Evolutionary conservation across 345 rosid species (phyloP).

Genomic region (Laguncularia racemosa): DNA sequence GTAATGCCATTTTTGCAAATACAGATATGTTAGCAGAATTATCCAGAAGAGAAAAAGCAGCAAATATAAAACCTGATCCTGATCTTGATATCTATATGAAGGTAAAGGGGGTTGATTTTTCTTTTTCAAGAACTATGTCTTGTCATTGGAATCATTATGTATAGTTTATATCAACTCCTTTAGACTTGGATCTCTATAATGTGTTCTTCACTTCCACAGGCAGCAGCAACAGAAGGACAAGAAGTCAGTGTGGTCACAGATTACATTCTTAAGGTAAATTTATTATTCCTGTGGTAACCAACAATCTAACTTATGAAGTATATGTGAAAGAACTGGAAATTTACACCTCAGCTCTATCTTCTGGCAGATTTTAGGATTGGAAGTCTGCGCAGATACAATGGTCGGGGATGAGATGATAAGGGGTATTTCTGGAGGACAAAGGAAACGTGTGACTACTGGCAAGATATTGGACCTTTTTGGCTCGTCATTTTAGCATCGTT

Average conservation of each 20-base stretch:
- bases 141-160: neutral
- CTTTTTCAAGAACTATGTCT: neutral
- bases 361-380: slow-evolving; percentile 25
- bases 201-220: slow-evolving; percentile 20
- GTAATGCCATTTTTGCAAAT: neutral
- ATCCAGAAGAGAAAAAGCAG: slow-evolving; percentile 36
- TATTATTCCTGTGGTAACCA: no score
- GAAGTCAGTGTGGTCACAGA: slow-evolving; percentile 48
- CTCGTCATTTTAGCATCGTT: neutral
- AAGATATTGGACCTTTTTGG: neutral
- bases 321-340: neutral
- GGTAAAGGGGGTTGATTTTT: slow-evolving; percentile 13
- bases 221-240: slow-evolving; percentile 36
- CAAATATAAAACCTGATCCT: slow-evolving; percentile 33
- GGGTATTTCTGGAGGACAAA: slow-evolving; percentile 38
- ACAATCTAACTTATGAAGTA: neutral
- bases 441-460: slow-evolving; percentile 38
- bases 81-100: slow-evolving; percentile 41
- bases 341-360: neutral
- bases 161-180: neutral
- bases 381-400: slow-evolving; percentile 30
- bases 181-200: neutral
- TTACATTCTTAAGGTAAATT: slow-evolving; percentile 46
- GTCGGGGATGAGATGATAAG: slow-evolving; percentile 33
- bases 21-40: slow-evolving; percentile 38